These are phyloP conservation scores for Arachis hypogaea DNA, from an alignment of 306 rosid genomes.

Conservation along the genomic window DNA sequence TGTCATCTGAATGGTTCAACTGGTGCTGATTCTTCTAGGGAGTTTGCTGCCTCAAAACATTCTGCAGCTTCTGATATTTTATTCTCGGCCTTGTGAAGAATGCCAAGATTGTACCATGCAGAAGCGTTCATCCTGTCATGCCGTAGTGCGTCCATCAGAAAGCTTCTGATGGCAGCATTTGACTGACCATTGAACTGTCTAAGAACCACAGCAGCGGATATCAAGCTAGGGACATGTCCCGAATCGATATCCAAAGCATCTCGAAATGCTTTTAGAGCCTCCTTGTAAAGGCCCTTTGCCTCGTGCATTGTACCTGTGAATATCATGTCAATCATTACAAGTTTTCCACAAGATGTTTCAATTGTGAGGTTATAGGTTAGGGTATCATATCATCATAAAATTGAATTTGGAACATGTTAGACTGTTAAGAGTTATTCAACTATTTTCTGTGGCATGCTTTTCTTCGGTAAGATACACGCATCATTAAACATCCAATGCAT, in stretches of 20 bases:
- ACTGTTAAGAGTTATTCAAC: not conserved
- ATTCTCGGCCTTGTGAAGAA: constrained; percentile 59
- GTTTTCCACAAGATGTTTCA: too few species aligned
- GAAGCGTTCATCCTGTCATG: constrained; percentile 66
- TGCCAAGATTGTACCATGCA: constrained; percentile 90
- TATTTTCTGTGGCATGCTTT: constrained; percentile 5
- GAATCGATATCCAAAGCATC: constrained; percentile 73
- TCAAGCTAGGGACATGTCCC: constrained; percentile 73
- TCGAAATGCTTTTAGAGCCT: constrained; percentile 64
- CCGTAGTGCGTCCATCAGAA: constrained; percentile 75
- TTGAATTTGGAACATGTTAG: not conserved
- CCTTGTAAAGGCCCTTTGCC: constrained; percentile 67
- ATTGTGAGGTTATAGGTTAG: constrained; percentile 1
- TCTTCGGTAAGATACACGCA: not conserved
- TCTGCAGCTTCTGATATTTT: constrained; percentile 68
- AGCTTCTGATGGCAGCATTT: constrained; percentile 57
- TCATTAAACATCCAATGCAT: not conserved
- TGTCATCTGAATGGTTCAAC: constrained; percentile 82
- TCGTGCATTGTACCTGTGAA: constrained; percentile 67
- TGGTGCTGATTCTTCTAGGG: constrained; percentile 83
- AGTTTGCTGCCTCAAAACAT: constrained; percentile 73
- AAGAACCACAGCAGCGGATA: constrained; percentile 68
- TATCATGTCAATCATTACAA: not conserved
- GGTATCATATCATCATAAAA: not conserved
- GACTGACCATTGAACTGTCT: constrained; percentile 51